Evolutionary conservation across 2,329 filamentous ascomycete species (phyloP).

Genomic region (Ophiostoma perfectum): DNA sequence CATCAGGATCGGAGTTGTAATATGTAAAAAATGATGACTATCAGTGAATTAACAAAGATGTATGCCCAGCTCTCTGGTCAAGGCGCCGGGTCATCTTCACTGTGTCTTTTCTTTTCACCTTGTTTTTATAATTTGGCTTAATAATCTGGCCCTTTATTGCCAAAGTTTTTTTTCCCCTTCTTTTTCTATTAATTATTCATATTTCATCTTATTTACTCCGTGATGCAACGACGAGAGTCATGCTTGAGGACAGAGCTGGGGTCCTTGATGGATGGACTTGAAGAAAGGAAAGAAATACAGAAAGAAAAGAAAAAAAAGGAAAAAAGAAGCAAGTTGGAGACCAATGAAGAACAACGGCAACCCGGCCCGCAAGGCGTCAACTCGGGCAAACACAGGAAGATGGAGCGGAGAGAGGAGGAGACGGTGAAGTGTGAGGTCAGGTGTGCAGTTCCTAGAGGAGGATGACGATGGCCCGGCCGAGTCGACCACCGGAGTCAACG

Average conservation of each 20-base stretch:
- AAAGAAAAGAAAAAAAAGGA: neutral
- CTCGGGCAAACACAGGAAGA: neutral
- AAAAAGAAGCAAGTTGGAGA: no score
- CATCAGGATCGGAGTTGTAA: neutral
- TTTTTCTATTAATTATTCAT: neutral
- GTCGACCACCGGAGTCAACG: constrained; percentile 17
- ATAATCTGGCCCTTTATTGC: neutral
- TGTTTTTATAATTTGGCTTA: neutral
- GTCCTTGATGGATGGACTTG: no score
- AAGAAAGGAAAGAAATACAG: neutral
- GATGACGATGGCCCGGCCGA: constrained; percentile 16
- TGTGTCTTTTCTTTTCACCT: neutral
- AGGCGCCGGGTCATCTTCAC: neutral
- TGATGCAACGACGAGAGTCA: neutral
- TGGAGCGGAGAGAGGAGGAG: constrained; percentile 1
- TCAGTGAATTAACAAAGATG: neutral
- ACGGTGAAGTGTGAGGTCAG: neutral
- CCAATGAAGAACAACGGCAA: neutral
- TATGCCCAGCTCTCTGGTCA: neutral
- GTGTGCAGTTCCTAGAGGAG: neutral
- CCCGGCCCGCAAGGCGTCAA: constrained; percentile 1
- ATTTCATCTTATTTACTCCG: neutral
- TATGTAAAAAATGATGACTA: neutral
- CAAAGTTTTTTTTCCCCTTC: neutral
- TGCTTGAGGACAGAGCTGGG: no score